phyloP scores from a whole-genome alignment of 2,329 filamentous ascomycete genomes.

The Penicillium sp. region DNA sequence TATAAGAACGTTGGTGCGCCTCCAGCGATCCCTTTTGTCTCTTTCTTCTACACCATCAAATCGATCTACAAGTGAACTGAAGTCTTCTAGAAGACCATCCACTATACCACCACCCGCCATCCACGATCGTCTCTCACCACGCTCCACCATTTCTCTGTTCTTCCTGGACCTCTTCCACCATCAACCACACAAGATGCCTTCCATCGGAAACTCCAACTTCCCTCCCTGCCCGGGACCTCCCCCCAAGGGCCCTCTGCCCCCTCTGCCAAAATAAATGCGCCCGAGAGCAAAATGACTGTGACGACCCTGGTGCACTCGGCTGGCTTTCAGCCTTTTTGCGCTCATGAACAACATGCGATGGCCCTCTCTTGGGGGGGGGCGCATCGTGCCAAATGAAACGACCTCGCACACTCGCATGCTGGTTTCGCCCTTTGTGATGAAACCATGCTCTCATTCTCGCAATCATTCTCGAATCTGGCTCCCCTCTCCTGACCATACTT shows the following conservation, averaged over 20 bases:
- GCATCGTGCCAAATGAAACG: constrained; percentile 22
- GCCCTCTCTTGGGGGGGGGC: constrained; percentile 20
- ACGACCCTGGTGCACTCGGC: constrained; percentile 20
- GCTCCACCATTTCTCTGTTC: not conserved
- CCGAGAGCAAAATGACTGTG: constrained; percentile 25
- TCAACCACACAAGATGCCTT: constrained; percentile 29
- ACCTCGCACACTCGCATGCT: constrained; percentile 22
- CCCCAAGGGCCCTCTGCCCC: constrained; percentile 36
- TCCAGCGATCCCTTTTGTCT: constrained; percentile 2
- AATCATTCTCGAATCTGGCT: not conserved
- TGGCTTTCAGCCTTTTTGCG: constrained; percentile 14
- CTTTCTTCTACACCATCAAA: not conserved
- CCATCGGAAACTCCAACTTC: constrained; percentile 32
- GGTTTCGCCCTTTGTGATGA: constrained; percentile 21
- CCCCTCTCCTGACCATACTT: not conserved
- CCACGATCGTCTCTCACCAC: not conserved
- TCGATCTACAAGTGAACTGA: not conserved
- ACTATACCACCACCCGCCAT: not conserved
- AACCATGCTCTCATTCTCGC: constrained; percentile 6
- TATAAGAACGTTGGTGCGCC: constrained; percentile 15
- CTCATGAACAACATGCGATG: constrained; percentile 17
- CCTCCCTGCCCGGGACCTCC: constrained; percentile 37
- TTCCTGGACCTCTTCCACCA: constrained; percentile 4
- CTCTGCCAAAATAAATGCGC: constrained; percentile 33
- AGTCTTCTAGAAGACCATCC: not conserved